Base-by-base conservation (phyloP, 2,329 filamentous ascomycete species). In the Colletotrichum echinochloae region DNA sequence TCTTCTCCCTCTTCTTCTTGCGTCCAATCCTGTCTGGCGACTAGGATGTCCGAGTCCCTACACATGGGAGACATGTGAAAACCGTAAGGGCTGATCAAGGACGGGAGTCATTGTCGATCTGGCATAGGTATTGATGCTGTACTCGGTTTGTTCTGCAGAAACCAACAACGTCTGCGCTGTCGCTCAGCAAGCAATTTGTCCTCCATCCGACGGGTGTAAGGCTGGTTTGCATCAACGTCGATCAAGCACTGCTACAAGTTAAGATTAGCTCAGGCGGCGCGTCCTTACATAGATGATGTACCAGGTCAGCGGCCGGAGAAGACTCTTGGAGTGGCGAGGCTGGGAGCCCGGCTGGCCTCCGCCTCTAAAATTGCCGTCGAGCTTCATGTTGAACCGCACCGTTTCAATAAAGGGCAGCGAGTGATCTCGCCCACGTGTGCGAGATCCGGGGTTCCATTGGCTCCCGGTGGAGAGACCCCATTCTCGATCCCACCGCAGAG, bases 381-480 rank as follows among this genome's bases (percentile, higher is more conserved):
- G 59, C 30, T 57, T 26, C 41, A n/a, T 33, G 30, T 33, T 33
- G 30, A 33, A 44, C 39, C 39, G 7, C n/a, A 6, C 16, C 48
- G 26, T 56, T 33, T 39, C 33, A 28, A 26, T 14, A 23, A 64
- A 37, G 59, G 60, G 67, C 12, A n/a, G 51, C 63, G 35, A 67
- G 52, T 46, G 57, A 30, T 59, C 26, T 52, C 57, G 55, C 65
- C 69, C 69, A 71, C 69, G 69, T 71, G 69, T 55, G 14, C n/a
- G 48, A 33, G 46, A 65, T 23, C 46, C 49, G 60, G 65, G 46
- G 69, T 35, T 70, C 69, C 16, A 71, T 71, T 71, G 69, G 69
- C 20, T 46, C 52, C 52, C 18, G 28, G 49, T 59, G 69, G 52
- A 37, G 52, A 37, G 26, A 33, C 35, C 28, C 44, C 64, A 37